phyloP scores from a whole-genome alignment of 768 basidiomycete species.

The Mycena leptocephala region DNA sequence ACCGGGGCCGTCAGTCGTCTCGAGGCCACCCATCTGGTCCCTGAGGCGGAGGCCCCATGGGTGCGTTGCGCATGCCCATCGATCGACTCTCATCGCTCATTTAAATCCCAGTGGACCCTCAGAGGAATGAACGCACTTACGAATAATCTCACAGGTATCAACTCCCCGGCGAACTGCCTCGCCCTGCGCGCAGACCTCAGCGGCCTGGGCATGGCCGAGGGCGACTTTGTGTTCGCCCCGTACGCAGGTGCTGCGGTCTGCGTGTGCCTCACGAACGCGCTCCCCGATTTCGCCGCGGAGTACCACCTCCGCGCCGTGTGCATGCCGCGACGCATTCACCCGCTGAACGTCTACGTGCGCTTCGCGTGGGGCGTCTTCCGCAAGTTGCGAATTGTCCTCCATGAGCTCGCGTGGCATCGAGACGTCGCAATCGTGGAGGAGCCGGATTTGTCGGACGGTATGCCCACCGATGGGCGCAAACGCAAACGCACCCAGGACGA shows the following conservation, averaged over 20 bases:
- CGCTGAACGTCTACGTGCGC: conserved; percentile 2
- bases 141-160: background rate
- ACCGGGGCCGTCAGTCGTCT: conserved; percentile 8
- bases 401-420: background rate
- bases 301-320: conserved; percentile 18
- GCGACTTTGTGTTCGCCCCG: conserved; percentile 22
- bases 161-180: conserved; percentile 9
- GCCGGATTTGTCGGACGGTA: background rate
- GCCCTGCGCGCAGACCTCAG: conserved; percentile 22
- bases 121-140: background rate
- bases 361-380: conserved; percentile 27
- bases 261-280: background rate
- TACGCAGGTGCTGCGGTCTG: background rate
- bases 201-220: background rate
- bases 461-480: background rate
- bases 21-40: conserved; percentile 6
- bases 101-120: background rate
- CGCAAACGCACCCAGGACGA: background rate
- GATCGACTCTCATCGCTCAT: background rate
- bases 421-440: too few relatives aligned
- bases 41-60: background rate
- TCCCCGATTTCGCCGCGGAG: conserved; percentile 19
- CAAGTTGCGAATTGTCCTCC: background rate
- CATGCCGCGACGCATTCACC: conserved; percentile 14
- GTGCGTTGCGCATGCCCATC: background rate